Evolutionary conservation across 1,139 yeast species (phyloP).

Genomic region (Lodderomyces theae): DNA sequence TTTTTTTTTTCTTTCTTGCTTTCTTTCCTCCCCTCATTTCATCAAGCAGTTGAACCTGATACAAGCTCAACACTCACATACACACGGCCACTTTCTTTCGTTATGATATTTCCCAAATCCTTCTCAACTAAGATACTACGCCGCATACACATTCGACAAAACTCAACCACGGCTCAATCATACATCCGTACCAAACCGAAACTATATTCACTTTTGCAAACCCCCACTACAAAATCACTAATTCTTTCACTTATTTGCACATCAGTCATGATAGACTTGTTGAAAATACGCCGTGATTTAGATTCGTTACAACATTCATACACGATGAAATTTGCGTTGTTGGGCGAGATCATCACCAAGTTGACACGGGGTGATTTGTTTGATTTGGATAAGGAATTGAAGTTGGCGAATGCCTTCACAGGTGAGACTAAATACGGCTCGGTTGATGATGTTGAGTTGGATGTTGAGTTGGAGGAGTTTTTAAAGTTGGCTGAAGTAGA

Average conservation of each 20-base stretch:
- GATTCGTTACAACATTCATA: constrained; percentile 32
- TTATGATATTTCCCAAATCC: background rate
- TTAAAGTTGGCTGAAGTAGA: constrained; percentile 27
- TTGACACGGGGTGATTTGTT: constrained; percentile 27
- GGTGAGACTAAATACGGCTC: constrained; percentile 27
- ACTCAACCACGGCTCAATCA: constrained; percentile 14
- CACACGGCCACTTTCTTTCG: too few species aligned
- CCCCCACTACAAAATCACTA: constrained; percentile 40
- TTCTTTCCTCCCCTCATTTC: too few species aligned
- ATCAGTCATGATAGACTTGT: constrained; percentile 38
- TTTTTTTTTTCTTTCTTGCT: background rate
- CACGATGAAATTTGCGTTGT: constrained; percentile 29
- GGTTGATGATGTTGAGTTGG: constrained; percentile 38
- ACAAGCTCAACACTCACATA: too few species aligned
- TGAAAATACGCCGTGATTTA: constrained; percentile 33
- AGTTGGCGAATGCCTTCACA: constrained; percentile 36
- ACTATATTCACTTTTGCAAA: constrained; percentile 21
- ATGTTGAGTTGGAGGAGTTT: constrained; percentile 38
- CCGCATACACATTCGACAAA: constrained; percentile 7
- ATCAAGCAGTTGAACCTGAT: too few species aligned
- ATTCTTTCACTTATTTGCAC: constrained; percentile 40
- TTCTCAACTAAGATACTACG: background rate
- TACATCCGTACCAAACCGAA: constrained; percentile 18
- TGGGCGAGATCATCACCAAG: constrained; percentile 30
- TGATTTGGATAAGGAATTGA: constrained; percentile 38